phyloP scores from a whole-genome alignment of 2,329 filamentous ascomycete species.

The Calcarisporium arbuscula region DNA sequence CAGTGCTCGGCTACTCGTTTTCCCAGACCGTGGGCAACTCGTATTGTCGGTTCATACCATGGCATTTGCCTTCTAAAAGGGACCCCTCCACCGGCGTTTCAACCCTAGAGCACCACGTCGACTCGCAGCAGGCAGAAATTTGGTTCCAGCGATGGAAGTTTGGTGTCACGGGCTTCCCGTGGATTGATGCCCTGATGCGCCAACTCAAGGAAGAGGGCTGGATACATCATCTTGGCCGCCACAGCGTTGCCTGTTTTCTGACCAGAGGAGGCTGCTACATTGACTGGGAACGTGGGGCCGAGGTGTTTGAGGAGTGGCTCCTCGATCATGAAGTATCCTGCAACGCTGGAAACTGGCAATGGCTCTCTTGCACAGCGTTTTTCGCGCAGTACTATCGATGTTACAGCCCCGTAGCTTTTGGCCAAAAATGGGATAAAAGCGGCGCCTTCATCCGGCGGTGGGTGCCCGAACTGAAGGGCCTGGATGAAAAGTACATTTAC shows the following conservation, averaged over 20 bases:
- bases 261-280: constrained; percentile 73
- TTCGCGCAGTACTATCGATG: constrained; percentile 66
- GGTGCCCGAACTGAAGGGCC: constrained; percentile 57
- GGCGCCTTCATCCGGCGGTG: constrained; percentile 59
- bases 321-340: constrained; percentile 70
- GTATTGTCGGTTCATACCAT: constrained; percentile 68
- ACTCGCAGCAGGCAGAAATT: constrained; percentile 53
- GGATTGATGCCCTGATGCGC: constrained; percentile 76
- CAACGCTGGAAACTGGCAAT: constrained; percentile 74
- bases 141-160: constrained; percentile 65
- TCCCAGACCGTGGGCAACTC: constrained; percentile 59
- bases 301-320: constrained; percentile 71
- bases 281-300: constrained; percentile 71
- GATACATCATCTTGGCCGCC: constrained; percentile 74
- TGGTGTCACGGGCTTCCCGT: constrained; percentile 69
- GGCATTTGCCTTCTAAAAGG: constrained; percentile 64
- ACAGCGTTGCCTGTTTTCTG: constrained; percentile 76
- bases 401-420: constrained; percentile 66
- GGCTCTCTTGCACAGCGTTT: constrained; percentile 70
- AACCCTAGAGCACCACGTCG: constrained; percentile 58
- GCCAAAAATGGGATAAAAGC: constrained; percentile 68
- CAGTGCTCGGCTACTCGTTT: constrained; percentile 58
- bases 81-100: constrained; percentile 36
- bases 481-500: constrained; percentile 67
- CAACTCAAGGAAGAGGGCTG: constrained; percentile 66